Evolutionary conservation across 2,329 filamentous ascomycete species (phyloP).

Genomic region (Microcyclosporella mali): DNA sequence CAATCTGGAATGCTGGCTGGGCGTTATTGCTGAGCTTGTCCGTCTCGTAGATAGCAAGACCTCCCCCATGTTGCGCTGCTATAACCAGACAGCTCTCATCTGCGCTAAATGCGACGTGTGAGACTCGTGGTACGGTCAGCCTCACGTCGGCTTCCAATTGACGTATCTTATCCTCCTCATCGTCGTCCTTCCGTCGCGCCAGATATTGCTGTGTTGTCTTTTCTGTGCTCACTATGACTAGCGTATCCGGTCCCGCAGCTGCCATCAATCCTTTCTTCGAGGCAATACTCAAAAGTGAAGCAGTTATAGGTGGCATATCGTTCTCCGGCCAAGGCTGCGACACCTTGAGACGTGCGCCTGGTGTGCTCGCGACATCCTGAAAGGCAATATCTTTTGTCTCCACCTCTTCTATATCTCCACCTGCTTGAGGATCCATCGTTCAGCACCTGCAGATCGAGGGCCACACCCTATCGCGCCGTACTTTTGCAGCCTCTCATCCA

Average conservation of each 20-base stretch:
- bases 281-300: constrained; percentile 79
- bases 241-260: constrained; percentile 73
- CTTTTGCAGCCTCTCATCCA: background rate
- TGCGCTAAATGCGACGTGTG: constrained; percentile 85
- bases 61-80: constrained; percentile 73
- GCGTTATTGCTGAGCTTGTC: constrained; percentile 57
- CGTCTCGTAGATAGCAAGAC: constrained; percentile 76
- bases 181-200: constrained; percentile 39
- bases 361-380: constrained; percentile 67
- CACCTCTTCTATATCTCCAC: constrained; percentile 68
- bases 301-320: constrained; percentile 64
- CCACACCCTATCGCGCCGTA: background rate
- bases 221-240: constrained; percentile 72
- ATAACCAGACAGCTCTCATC: constrained; percentile 80
- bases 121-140: constrained; percentile 69
- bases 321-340: constrained; percentile 66
- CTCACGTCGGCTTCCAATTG: constrained; percentile 57
- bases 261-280: constrained; percentile 74
- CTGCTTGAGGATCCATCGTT: constrained; percentile 32
- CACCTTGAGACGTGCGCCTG: constrained; percentile 63
- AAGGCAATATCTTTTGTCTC: constrained; percentile 78
- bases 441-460: background rate
- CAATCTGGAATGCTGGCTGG: constrained; percentile 64
- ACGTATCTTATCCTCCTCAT: constrained; percentile 10
- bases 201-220: constrained; percentile 70